Base-by-base conservation (phyloP, 2,329 filamentous ascomycete genomes). In the Cladophialophora psammophila region DNA sequence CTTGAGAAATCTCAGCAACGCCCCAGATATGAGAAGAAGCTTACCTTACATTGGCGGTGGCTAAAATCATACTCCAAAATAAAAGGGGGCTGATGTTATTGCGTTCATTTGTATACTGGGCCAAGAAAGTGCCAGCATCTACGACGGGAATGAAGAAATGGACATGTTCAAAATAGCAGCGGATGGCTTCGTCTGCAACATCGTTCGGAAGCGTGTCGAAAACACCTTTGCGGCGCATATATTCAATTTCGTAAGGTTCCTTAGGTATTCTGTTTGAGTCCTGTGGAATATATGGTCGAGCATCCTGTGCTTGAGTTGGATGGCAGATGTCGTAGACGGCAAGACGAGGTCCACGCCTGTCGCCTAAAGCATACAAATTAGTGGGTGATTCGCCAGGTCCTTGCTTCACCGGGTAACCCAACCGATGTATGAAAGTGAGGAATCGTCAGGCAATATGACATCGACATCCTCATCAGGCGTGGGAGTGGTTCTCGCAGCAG, bases 41-140 rank as follows among this genome's bases (percentile, higher is more conserved):
- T 2, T 20, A 2, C 7, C n/a, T 10, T 9, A 48, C 42, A 48
- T 20, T 48, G 8, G 42, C 42, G 2, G 42, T 18, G 3, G 42
- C 42, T 20, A 48, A 20, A 48, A 48, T 18, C 42, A 48, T 48
- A 12, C 42, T 20, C 42, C 42, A 48, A 20, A 48, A 48, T 20
- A 48, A 20, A 15, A 80, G 35, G 10, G 15, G 42, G 36, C 31
- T 45, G 36, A 60, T 26, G n/a, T 60, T 45, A 1, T 60, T n/a
- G 20, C 15, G n/a, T 2, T 26, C 36, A 4, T 13, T 60, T 32
- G 32, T 45, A 40, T 60, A 60, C 38, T 60, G n/a, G 20, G 8
- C 31, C 13, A 60, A 15, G 57, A 60, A 48, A n/a, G 34, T 45
- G 5, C 12, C 20, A 15, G 38, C 57, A 60, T 60, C 57, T 12